These are phyloP conservation scores for Lenwebbia sp. DNA, from an alignment of 345 rosid genomes.

Conservation along the genomic window DNA sequence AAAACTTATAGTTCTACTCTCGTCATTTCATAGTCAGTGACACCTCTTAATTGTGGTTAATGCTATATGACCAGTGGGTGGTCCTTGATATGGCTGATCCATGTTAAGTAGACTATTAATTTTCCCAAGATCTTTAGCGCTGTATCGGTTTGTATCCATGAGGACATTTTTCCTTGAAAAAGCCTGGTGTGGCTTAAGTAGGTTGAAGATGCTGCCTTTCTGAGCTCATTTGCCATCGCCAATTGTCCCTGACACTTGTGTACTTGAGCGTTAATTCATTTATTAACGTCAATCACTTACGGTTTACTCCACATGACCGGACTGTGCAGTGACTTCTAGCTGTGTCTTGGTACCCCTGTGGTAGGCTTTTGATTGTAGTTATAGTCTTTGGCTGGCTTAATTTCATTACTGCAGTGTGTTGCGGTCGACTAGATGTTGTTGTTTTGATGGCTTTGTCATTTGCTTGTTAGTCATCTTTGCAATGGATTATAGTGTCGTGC, in stretches of 20 bases:
- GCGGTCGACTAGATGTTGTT: background rate
- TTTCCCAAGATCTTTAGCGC: background rate
- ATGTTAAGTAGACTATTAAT: background rate
- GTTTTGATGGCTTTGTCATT: background rate
- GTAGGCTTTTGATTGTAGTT: background rate
- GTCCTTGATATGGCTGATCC: background rate
- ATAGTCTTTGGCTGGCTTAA: background rate
- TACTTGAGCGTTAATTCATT: background rate
- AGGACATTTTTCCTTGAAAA: background rate
- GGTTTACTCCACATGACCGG: background rate
- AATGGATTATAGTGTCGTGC: background rate
- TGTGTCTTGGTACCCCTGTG: background rate
- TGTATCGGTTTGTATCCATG: background rate
- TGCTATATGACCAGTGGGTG: background rate
- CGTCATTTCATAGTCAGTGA: background rate
- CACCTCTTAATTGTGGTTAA: background rate
- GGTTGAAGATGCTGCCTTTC: background rate
- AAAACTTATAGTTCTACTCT: background rate
- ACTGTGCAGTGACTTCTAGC: background rate
- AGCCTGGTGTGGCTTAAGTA: background rate
- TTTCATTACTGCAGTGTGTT: background rate
- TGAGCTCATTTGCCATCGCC: background rate
- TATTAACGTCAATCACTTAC: background rate
- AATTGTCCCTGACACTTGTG: background rate
- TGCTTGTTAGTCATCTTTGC: background rate